These are phyloP conservation scores for Chaetomium fimeti DNA, from an alignment of 495 filamentous ascomycete genomes.

Conservation along the genomic window DNA sequence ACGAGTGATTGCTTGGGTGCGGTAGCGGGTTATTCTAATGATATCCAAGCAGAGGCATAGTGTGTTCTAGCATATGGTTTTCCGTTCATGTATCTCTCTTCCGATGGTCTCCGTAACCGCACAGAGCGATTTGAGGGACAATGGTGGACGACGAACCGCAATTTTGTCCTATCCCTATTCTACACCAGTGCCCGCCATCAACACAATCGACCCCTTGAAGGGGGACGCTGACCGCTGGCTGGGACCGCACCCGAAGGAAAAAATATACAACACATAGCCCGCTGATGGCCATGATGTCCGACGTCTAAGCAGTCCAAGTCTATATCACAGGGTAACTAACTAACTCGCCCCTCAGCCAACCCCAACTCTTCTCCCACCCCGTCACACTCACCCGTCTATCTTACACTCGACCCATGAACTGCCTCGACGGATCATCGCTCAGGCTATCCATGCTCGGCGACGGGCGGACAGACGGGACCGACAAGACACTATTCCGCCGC, in stretches of 20 bases:
- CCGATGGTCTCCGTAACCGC: too few species aligned
- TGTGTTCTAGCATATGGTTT: neutral
- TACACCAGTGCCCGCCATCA: neutral
- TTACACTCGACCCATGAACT: slow-evolving; percentile 27
- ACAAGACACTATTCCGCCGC: slow-evolving; percentile 37
- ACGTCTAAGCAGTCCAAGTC: slow-evolving; percentile 4
- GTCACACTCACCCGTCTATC: neutral
- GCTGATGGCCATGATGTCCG: neutral
- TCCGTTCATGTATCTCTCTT: too few species aligned
- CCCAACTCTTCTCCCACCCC: neutral
- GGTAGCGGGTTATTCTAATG: neutral
- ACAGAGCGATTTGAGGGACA: neutral
- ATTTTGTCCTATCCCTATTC: neutral
- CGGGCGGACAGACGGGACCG: slow-evolving; percentile 21
- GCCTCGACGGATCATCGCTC: slow-evolving; percentile 32
- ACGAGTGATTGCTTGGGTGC: neutral
- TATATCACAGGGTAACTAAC: neutral
- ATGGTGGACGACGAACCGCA: neutral
- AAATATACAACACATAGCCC: slow-evolving; percentile 9
- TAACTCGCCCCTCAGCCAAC: neutral
- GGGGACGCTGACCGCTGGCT: too few species aligned
- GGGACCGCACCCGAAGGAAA: neutral
- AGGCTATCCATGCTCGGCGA: slow-evolving; percentile 27
- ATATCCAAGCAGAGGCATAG: neutral
- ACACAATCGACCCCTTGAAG: neutral